Conservation (phyloP, 164 flowering plant species). For the Protea cynaroides region DNA sequence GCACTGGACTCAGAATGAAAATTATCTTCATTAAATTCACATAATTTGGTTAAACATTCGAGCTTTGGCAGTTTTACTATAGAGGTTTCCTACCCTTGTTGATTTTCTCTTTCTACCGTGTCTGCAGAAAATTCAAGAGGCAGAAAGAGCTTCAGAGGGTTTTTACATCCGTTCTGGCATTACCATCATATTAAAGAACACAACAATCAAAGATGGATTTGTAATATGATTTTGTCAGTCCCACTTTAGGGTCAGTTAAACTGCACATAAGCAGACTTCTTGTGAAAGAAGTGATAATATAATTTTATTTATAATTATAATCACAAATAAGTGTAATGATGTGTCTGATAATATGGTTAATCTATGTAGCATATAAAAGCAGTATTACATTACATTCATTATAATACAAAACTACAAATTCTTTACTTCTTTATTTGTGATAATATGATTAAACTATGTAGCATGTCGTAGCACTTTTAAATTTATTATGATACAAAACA, state of each 20-base stretch:
- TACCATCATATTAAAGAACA: conserved; percentile 60
- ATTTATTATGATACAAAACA: too few relatives aligned
- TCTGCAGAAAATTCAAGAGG: conserved; percentile 83
- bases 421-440: too few relatives aligned
- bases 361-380: too few relatives aligned
- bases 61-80: background rate
- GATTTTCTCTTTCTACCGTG: background rate
- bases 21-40: too few relatives aligned
- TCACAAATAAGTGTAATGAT: too few relatives aligned
- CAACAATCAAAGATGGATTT: conserved; percentile 58
- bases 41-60: background rate
- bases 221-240: conserved; percentile 40
- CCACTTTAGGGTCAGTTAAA: conserved; percentile 10
- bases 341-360: too few relatives aligned
- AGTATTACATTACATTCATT: too few relatives aligned
- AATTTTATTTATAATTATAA: background rate
- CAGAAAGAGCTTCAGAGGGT: conserved; percentile 83
- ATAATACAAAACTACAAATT: too few relatives aligned
- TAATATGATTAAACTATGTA: too few relatives aligned
- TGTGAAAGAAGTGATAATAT: conserved; percentile 3
- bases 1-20: too few relatives aligned
- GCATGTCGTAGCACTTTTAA: too few relatives aligned
- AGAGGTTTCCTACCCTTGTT: background rate
- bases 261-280: background rate
- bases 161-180: conserved; percentile 91